Evolutionary conservation across 2,329 filamentous ascomycete species (phyloP).

Genomic region (Fusarium pseudoanthophilum): DNA sequence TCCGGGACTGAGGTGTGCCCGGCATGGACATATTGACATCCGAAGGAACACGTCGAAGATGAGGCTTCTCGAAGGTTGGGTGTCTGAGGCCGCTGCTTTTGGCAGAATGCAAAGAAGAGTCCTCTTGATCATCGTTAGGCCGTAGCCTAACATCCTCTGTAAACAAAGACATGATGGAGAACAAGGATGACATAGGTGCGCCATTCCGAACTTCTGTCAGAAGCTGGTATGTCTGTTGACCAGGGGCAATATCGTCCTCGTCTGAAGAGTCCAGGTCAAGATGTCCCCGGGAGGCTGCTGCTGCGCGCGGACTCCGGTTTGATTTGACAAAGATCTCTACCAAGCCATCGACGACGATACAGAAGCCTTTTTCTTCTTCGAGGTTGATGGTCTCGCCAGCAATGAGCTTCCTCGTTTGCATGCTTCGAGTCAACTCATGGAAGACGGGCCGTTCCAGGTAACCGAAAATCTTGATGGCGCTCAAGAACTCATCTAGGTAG

Average conservation of each 20-base stretch:
- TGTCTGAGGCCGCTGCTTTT: slow-evolving; percentile 46
- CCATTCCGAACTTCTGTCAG: slow-evolving; percentile 98
- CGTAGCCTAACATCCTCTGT: slow-evolving; percentile 91
- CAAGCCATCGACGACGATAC: slow-evolving; percentile 93
- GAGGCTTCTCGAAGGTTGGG: slow-evolving; percentile 42
- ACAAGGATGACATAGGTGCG: slow-evolving; percentile 97
- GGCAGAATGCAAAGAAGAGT: slow-evolving; percentile 39
- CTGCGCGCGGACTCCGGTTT: slow-evolving; percentile 62
- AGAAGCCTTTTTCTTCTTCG: slow-evolving; percentile 98
- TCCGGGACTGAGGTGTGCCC: slow-evolving; percentile 53
- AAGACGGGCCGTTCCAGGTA: slow-evolving; percentile 97
- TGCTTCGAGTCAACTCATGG: slow-evolving; percentile 95
- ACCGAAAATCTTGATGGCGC: slow-evolving; percentile 98
- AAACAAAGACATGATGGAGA: slow-evolving; percentile 96
- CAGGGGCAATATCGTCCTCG: slow-evolving; percentile 75
- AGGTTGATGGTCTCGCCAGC: slow-evolving; percentile 94
- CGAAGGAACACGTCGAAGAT: slow-evolving; percentile 21
- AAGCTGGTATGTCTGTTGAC: slow-evolving; percentile 89
- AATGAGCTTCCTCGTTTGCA: slow-evolving; percentile 97
- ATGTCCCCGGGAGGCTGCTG: slow-evolving; percentile 36
- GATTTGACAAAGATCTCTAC: slow-evolving; percentile 99
- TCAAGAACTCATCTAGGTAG: slow-evolving; percentile 97
- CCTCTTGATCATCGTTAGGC: slow-evolving; percentile 77
- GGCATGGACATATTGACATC: slow-evolving; percentile 50
- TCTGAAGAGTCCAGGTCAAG: slow-evolving; percentile 58